phyloP scores from a whole-genome alignment of 768 basidiomycete species.

The Clitopilus passeckerianus region DNA sequence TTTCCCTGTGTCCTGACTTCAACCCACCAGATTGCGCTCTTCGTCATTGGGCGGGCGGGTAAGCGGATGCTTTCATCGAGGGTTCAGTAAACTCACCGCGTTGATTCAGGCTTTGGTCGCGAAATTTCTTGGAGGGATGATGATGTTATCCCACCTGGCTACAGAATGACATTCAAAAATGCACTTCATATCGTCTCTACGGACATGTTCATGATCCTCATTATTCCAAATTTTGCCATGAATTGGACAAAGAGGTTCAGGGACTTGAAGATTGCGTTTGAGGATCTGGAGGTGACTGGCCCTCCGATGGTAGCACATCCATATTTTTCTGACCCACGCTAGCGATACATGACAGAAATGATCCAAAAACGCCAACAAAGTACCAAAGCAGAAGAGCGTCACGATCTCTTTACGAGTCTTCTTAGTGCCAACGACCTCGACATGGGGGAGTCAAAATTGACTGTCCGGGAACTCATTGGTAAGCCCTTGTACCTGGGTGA shows the following conservation, averaged over 20 bases:
- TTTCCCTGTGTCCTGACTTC: slow-evolving; percentile 2
- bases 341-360: slow-evolving; percentile 51
- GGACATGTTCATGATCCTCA: slow-evolving; percentile 29
- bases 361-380: slow-evolving; percentile 34
- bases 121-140: slow-evolving; percentile 44
- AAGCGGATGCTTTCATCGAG: not conserved
- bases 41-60: slow-evolving; percentile 54
- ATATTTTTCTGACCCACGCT: not conserved
- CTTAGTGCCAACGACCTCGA: slow-evolving; percentile 44
- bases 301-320: not conserved
- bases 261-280: slow-evolving; percentile 28
- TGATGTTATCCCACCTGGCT: slow-evolving; percentile 30
- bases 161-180: slow-evolving; percentile 43
- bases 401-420: slow-evolving; percentile 50
- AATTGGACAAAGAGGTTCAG: slow-evolving; percentile 26
- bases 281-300: slow-evolving; percentile 35
- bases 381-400: slow-evolving; percentile 29
- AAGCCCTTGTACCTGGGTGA: not conserved
- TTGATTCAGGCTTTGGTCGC: slow-evolving; percentile 42
- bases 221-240: slow-evolving; percentile 35
- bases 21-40: slow-evolving; percentile 42
- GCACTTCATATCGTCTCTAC: slow-evolving; percentile 39
- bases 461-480: slow-evolving; percentile 40
- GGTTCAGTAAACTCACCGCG: not conserved
- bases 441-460: slow-evolving; percentile 25